phyloP scores from a whole-genome alignment of 2,329 filamentous ascomycete species.

The Hirsutella minnesotensis region DNA sequence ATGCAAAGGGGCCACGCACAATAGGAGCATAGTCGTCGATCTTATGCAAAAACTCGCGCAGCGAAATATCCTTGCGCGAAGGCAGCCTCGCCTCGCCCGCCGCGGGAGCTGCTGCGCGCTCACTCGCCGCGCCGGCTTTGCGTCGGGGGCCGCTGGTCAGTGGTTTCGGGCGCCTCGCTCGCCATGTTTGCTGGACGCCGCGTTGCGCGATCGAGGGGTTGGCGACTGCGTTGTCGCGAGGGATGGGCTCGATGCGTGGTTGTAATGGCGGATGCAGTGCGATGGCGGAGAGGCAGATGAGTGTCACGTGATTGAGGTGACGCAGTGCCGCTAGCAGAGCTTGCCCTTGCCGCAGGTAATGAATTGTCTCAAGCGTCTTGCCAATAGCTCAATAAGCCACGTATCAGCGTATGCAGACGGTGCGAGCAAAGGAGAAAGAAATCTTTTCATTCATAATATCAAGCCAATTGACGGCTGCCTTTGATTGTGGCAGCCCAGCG shows the following conservation, averaged over 20 bases:
- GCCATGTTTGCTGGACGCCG: slow-evolving; percentile 17
- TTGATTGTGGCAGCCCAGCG: no score
- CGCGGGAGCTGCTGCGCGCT: slow-evolving; percentile 17
- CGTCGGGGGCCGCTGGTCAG: slow-evolving; percentile 15
- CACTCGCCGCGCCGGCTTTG: slow-evolving; percentile 14
- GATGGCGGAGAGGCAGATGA: not conserved
- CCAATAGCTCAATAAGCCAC: no score
- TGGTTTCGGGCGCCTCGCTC: slow-evolving; percentile 21
- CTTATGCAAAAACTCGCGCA: slow-evolving; percentile 86
- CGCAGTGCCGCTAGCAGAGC: no score
- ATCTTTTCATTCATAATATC: no score
- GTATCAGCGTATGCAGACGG: no score
- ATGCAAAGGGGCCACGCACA: slow-evolving; percentile 42
- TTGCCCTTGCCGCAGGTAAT: no score
- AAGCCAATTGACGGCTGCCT: no score
- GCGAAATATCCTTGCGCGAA: slow-evolving; percentile 78
- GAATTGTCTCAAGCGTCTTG: no score
- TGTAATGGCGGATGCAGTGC: not conserved
- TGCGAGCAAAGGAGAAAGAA: no score
- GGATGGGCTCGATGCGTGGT: not conserved
- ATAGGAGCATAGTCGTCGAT: slow-evolving; percentile 99
- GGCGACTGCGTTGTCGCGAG: not conserved
- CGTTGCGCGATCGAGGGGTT: not conserved
- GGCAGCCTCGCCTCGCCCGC: slow-evolving; percentile 52
- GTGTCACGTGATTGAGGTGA: no score